A percentile compares a stretch with the other conserved stretches of the same genome.
Evolutionary conservation across 1,284 basidiomycete genomes (phyloP).

Genomic region (Tilletia setariae): DNA sequence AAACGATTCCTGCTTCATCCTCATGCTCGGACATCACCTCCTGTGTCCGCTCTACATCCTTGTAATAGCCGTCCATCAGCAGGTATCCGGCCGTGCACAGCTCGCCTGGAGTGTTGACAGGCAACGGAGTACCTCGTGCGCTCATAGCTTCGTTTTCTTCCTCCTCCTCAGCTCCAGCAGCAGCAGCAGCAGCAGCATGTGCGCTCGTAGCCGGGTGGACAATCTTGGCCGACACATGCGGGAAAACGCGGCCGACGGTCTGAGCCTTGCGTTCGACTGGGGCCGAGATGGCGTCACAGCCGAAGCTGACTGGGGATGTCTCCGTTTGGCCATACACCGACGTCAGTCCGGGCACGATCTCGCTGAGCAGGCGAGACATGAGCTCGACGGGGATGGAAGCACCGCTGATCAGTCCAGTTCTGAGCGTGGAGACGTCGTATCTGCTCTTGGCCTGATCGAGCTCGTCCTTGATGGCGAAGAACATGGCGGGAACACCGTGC

Average conservation of each 20-base stretch:
- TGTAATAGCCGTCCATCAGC: slow-evolving; percentile 79
- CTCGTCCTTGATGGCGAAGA: slow-evolving; percentile 63
- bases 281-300: slow-evolving; percentile 47
- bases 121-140: slow-evolving; percentile 37
- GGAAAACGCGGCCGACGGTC: slow-evolving; percentile 72
- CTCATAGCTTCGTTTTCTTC: slow-evolving; percentile 58
- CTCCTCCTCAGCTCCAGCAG: slow-evolving; percentile 65
- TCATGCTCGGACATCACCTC: slow-evolving; percentile 62
- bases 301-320: slow-evolving; percentile 73
- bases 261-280: slow-evolving; percentile 54
- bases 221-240: slow-evolving; percentile 74
- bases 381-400: slow-evolving; percentile 73
- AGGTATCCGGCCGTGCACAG: slow-evolving; percentile 71
- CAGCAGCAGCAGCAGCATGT: not conserved
- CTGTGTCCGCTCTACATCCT: slow-evolving; percentile 68
- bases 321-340: slow-evolving; percentile 59
- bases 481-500: slow-evolving; percentile 81
- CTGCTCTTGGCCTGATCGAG: slow-evolving; percentile 55
- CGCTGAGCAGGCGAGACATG: slow-evolving; percentile 59
- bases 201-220: slow-evolving; percentile 56
- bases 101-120: slow-evolving; percentile 63
- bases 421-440: slow-evolving; percentile 44
- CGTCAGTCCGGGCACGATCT: slow-evolving; percentile 66
- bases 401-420: slow-evolving; percentile 76
- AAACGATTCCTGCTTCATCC: slow-evolving; percentile 59